Evolutionary conservation across 1,139 yeast genomes (phyloP).

Genomic region (Sugiyamaella novakii): DNA sequence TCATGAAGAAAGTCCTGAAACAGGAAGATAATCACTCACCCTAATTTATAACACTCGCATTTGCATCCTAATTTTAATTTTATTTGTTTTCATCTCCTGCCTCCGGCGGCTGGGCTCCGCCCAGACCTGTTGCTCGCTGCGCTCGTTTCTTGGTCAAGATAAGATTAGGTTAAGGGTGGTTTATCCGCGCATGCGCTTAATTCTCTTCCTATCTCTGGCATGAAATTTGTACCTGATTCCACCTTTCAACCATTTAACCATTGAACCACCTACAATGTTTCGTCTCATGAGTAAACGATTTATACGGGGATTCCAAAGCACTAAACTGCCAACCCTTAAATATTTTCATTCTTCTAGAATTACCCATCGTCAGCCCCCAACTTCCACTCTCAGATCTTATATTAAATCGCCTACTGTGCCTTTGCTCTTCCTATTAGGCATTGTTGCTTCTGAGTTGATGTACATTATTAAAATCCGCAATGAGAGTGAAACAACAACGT

Average conservation of each 20-base stretch:
- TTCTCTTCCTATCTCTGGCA: neutral
- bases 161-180: neutral
- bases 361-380: neutral
- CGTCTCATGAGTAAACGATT: no score
- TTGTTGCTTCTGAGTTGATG: slow-evolving; percentile 21
- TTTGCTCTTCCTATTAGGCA: slow-evolving; percentile 18
- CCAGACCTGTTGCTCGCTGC: slow-evolving; percentile 3
- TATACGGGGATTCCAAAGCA: neutral
- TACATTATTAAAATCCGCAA: slow-evolving; percentile 21
- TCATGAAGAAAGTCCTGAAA: slow-evolving; percentile 10
- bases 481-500: slow-evolving; percentile 15
- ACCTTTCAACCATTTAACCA: no score
- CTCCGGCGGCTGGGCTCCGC: slow-evolving; percentile 7
- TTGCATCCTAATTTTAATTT: no score
- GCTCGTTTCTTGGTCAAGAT: neutral
- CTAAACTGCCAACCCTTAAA: neutral
- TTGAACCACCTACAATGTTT: no score
- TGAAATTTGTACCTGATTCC: no score
- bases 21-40: slow-evolving; percentile 5
- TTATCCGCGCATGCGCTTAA: neutral
- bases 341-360: neutral
- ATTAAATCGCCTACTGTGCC: slow-evolving; percentile 16
- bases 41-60: no score
- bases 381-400: slow-evolving; percentile 15
- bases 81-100: no score